These are phyloP conservation scores for Porogramme epimiltina DNA, from an alignment of 1,284 basidiomycete species.

Conservation along the genomic window DNA sequence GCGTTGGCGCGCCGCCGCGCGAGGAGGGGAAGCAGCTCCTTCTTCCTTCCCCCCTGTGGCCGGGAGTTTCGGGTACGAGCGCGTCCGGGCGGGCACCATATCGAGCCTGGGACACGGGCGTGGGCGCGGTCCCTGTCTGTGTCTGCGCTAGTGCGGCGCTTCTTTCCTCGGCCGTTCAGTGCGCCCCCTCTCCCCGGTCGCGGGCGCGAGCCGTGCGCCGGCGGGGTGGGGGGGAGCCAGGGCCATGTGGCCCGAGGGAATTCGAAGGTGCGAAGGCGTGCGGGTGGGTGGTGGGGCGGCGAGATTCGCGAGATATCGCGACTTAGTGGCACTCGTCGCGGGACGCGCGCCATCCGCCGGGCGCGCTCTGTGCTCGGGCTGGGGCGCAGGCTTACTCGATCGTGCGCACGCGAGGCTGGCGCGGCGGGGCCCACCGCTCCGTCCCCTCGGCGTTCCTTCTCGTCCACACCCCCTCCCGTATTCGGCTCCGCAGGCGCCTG, in stretches of 20 bases:
- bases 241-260: no score
- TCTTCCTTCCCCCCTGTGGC: background rate
- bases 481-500: constrained; percentile 12
- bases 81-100: constrained; percentile 13
- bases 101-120: constrained; percentile 20
- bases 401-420: background rate
- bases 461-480: constrained; percentile 2
- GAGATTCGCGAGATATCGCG: no score
- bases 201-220: background rate
- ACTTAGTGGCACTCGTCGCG: no score
- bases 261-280: no score
- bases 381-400: constrained; percentile 1
- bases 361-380: no score
- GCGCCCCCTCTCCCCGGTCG: background rate
- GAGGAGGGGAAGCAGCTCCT: no score
- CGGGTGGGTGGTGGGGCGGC: no score
- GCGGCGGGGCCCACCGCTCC: background rate
- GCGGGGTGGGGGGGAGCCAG: no score
- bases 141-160: constrained; percentile 18
- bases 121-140: constrained; percentile 14
- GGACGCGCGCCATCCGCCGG: no score
- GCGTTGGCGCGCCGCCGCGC: no score
- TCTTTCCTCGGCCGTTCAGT: constrained; percentile 23
- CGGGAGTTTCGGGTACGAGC: constrained; percentile 16
- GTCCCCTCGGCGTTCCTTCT: constrained; percentile 6